These are phyloP conservation scores for Calycina herbarum DNA, from an alignment of 2,329 filamentous ascomycete species.

Conservation along the genomic window DNA sequence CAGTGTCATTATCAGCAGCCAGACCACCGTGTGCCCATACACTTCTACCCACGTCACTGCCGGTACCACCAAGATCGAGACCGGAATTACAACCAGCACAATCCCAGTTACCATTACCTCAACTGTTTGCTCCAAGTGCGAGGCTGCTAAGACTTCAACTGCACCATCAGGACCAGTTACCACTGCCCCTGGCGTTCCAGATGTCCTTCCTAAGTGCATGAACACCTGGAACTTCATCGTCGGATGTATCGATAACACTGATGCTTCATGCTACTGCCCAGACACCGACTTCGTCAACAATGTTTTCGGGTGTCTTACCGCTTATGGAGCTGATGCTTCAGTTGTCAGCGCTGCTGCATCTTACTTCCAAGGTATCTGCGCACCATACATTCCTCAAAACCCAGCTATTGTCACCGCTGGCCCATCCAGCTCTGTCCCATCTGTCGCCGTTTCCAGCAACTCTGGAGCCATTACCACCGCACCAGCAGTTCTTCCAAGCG, in stretches of 20 bases:
- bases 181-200: conserved; percentile 49
- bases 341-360: conserved; percentile 70
- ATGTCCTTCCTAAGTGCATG: conserved; percentile 80
- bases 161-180: conserved; percentile 27
- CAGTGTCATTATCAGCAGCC: conserved; percentile 7
- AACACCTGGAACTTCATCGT: conserved; percentile 82
- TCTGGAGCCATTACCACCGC: conserved; percentile 39
- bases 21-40: conserved; percentile 19
- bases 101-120: conserved; percentile 35
- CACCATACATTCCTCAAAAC: conserved; percentile 70
- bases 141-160: conserved; percentile 6
- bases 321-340: conserved; percentile 67
- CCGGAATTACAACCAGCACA: conserved; percentile 33
- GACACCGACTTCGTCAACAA: conserved; percentile 71
- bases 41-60: conserved; percentile 26
- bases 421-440: conserved; percentile 48
- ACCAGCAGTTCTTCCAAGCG: conserved; percentile 24
- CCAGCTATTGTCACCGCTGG: conserved; percentile 81
- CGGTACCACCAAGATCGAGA: conserved; percentile 25
- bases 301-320: conserved; percentile 78
- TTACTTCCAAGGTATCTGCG: conserved; percentile 93
- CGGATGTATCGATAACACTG: conserved; percentile 80
- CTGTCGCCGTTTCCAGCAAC: conserved; percentile 40
- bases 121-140: conserved; percentile 33
- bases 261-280: conserved; percentile 84